Evolutionary conservation across 192 early-diverging fungal species (phyloP).

Genomic region (Mortierella alpina): DNA sequence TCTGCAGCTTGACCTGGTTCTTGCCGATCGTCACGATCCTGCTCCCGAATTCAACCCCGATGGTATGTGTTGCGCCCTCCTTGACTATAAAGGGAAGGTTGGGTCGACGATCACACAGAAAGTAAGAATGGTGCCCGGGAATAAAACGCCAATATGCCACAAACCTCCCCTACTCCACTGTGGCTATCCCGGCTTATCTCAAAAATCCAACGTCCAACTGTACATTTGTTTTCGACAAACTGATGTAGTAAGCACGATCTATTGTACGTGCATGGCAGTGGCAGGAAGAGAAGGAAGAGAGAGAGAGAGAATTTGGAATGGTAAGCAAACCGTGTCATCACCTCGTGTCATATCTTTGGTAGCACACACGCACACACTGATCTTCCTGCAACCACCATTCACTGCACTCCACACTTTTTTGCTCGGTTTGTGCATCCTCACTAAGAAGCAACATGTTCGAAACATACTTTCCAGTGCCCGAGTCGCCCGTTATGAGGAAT

Average conservation of each 20-base stretch:
- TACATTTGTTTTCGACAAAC: constrained; percentile 70
- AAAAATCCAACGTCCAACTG: neutral
- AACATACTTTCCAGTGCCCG: constrained; percentile 70
- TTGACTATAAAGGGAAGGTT: constrained; percentile 46
- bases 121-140: too few relatives aligned
- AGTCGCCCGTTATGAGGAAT: constrained; percentile 69
- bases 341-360: too few relatives aligned
- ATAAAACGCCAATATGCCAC: too few relatives aligned
- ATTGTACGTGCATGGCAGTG: constrained; percentile 1
- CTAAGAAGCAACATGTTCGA: neutral
- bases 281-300: neutral
- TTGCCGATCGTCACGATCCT: constrained; percentile 74
- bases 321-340: too few relatives aligned
- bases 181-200: neutral
- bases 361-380: too few relatives aligned
- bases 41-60: constrained; percentile 85
- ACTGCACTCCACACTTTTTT: neutral
- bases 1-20: constrained; percentile 77
- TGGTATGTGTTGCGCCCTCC: constrained; percentile 77
- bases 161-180: too few relatives aligned
- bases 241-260: constrained; percentile 70
- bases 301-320: too few relatives aligned
- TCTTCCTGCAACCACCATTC: neutral
- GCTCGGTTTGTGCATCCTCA: too few relatives aligned
- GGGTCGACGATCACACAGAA: neutral